Evolutionary conservation across 139 green algal species (phyloP), one percentile per base, ranked within the genome.

Genomic region (Chlorella sp.): DNA sequence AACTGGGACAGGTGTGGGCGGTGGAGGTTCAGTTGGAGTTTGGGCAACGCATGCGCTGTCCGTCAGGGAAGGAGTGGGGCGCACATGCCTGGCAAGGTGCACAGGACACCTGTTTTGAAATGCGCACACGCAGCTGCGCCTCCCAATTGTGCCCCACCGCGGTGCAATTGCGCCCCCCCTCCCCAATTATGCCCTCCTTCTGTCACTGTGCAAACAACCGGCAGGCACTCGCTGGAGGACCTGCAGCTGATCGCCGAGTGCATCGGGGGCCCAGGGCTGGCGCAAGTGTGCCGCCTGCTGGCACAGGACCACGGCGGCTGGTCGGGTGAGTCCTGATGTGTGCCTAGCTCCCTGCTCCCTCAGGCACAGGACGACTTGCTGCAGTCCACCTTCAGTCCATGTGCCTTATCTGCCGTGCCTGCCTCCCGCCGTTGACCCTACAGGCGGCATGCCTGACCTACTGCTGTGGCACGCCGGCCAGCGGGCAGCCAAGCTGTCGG

Each of bases 401-500:
- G 38, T 7, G 16, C 26, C 41, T 3, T 7, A 8, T 28, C 73
- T 40, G 22, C 44, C 7, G 8, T 32, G 19, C 30, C 16, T 6
- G 2, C 32, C 13, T 17, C 46, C 30, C 20, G 26, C 4, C 26
- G 43, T 70, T 32, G 4, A n/a, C 19, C 13, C 4, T 77, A 51
- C 88, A 93, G 88, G 93, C 43, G 95, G 94, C 54, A 94, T 98
- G 93, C 95, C 95, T 2, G 95, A 98, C 87, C 84, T 98, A 88
- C 85, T 98, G 86, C 91, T 98, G 83, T 98, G 95, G 95, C 86
- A 88, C 44, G 82, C 88, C 2, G 76, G 60, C 20, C 51, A 48
- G 56, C 60, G 56, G 19, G 69, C 78, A 4, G 87, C 91, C 24
- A 89, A 90, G 80, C 81, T 94, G 70, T 78, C 84, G 32, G 92